These are phyloP conservation scores for Hemisphaericaspora nanyangensis DNA, from an alignment of 805 yeast genomes.

Conservation along the genomic window DNA sequence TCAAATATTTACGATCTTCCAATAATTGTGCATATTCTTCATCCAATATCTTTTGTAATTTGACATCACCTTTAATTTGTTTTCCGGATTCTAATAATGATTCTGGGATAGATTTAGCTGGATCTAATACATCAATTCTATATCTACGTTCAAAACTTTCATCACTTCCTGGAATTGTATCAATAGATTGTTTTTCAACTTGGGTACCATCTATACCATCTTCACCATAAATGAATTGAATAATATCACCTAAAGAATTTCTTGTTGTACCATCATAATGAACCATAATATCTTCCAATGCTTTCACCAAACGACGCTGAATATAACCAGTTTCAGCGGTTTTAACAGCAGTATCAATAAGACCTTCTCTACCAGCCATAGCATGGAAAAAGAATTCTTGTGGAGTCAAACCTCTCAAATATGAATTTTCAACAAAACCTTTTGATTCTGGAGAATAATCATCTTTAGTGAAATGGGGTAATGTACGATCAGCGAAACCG, in stretches of 20 bases:
- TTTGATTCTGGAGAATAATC: slow-evolving; percentile 98
- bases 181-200: slow-evolving; percentile 94
- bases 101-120: slow-evolving; percentile 58
- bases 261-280: slow-evolving; percentile 98
- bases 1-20: slow-evolving; percentile 73
- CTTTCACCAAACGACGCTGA: slow-evolving; percentile 96
- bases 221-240: slow-evolving; percentile 97
- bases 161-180: slow-evolving; percentile 92
- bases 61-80: slow-evolving; percentile 86
- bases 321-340: slow-evolving; percentile 99
- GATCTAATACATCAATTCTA: slow-evolving; percentile 80
- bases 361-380: slow-evolving; percentile 99
- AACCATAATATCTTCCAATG: slow-evolving; percentile 95
- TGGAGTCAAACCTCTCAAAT: slow-evolving; percentile 94
- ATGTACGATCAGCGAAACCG: slow-evolving; percentile 92
- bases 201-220: slow-evolving; percentile 99
- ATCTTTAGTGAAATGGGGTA: slow-evolving; percentile 97
- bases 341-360: slow-evolving; percentile 98
- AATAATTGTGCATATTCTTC: slow-evolving; percentile 76
- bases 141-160: slow-evolving; percentile 77
- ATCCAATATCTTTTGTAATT: slow-evolving; percentile 76
- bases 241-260: slow-evolving; percentile 93
- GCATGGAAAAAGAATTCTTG: slow-evolving; percentile 99
- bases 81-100: slow-evolving; percentile 82
- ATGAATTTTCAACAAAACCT: slow-evolving; percentile 97